These are phyloP conservation scores for Leccinum pellstonianum DNA, from an alignment of 768 basidiomycete genomes.

Conservation along the genomic window DNA sequence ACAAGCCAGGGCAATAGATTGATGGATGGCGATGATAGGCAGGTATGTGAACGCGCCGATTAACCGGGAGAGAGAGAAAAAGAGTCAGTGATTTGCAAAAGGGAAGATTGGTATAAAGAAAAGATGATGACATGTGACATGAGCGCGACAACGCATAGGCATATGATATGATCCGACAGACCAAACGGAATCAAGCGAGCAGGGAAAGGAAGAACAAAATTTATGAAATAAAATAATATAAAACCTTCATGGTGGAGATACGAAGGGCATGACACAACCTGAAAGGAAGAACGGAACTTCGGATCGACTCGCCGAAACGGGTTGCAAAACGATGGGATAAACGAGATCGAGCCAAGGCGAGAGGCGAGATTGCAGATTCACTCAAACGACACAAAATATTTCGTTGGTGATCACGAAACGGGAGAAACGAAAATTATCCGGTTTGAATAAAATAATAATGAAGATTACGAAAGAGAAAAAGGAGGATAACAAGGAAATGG, in stretches of 20 bases:
- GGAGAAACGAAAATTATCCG: background rate
- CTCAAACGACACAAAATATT: constrained; percentile 2
- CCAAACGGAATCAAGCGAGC: constrained; percentile 6
- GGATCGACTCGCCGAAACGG: constrained; percentile 16
- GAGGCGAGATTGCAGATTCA: constrained; percentile 1
- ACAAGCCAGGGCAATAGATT: background rate
- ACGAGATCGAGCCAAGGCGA: background rate
- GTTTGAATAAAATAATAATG: background rate
- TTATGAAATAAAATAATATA: background rate
- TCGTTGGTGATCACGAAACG: background rate
- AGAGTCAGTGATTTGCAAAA: constrained; percentile 11
- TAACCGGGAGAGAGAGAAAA: background rate
- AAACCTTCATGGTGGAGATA: constrained; percentile 16
- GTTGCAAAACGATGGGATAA: background rate
- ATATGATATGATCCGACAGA: constrained; percentile 1
- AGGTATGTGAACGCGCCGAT: background rate
- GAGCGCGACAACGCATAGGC: constrained; percentile 3
- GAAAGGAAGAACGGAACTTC: constrained; percentile 5
- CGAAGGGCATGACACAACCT: background rate
- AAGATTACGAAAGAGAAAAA: constrained; percentile 10
- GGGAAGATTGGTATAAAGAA: background rate
- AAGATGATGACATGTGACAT: background rate
- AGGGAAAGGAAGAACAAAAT: background rate
- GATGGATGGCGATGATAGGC: constrained; percentile 1
- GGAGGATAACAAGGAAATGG: constrained; percentile 6